These are phyloP conservation scores for Cenococcum geophilum DNA, from an alignment of 495 filamentous ascomycete genomes.

Conservation along the genomic window DNA sequence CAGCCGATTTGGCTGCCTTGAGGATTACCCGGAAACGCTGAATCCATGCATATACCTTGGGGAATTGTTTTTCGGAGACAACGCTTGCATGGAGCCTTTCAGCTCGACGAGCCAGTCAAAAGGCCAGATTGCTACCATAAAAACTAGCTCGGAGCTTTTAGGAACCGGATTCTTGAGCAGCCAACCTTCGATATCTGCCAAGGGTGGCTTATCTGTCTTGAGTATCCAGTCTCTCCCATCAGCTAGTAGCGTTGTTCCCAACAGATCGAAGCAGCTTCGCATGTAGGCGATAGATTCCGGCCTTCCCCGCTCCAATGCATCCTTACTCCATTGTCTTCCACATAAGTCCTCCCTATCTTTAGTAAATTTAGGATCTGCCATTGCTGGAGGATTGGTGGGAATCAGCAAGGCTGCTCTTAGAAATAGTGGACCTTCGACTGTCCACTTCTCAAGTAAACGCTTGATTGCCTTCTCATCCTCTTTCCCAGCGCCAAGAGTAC, in stretches of 20 bases:
- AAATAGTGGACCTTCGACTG: slow-evolving; percentile 48
- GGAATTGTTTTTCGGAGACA: slow-evolving; percentile 44
- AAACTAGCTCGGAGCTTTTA: neutral
- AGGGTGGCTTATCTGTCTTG: slow-evolving; percentile 39
- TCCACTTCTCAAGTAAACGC: slow-evolving; percentile 42
- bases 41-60: slow-evolving; percentile 52
- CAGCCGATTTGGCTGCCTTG: slow-evolving; percentile 25
- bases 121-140: slow-evolving; percentile 46
- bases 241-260: slow-evolving; percentile 50
- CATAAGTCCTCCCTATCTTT: slow-evolving; percentile 49
- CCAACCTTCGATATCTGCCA: slow-evolving; percentile 55
- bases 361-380: slow-evolving; percentile 47
- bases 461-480: slow-evolving; percentile 34
- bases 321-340: slow-evolving; percentile 36
- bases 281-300: slow-evolving; percentile 47
- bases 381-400: slow-evolving; percentile 43
- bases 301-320: slow-evolving; percentile 33
- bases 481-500: slow-evolving; percentile 18
- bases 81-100: slow-evolving; percentile 40
- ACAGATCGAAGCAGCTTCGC: slow-evolving; percentile 39
- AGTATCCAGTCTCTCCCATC: slow-evolving; percentile 56
- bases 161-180: neutral
- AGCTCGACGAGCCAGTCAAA: slow-evolving; percentile 53
- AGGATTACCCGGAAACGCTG: slow-evolving; percentile 44
- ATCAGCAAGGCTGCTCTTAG: slow-evolving; percentile 42